These are phyloP conservation scores for Cyclospora cayetanensis DNA, from an alignment of 169 alveolate genomes.

Conservation along the genomic window DNA sequence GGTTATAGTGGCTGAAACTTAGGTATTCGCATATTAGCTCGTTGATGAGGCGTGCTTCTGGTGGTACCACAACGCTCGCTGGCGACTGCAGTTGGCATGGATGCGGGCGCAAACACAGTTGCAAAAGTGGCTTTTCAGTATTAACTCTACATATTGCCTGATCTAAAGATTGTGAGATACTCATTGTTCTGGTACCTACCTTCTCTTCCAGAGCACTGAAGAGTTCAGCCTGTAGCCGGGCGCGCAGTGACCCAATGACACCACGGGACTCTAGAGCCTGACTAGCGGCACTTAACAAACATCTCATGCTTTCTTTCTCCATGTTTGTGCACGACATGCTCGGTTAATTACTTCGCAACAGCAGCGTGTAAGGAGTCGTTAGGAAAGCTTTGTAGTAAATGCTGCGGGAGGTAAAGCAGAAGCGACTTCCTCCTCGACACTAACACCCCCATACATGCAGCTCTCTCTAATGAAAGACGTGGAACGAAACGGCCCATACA, in stretches of 20 bases:
- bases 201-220: not conserved
- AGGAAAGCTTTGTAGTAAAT: too few relatives aligned
- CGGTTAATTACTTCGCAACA: not conserved
- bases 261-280: conserved; percentile 23
- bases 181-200: not conserved
- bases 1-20: conserved; percentile 19
- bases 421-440: too few relatives aligned
- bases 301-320: not conserved
- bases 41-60: not conserved
- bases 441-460: too few relatives aligned
- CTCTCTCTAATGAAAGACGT: too few relatives aligned
- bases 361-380: too few relatives aligned
- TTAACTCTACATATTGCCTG: not conserved
- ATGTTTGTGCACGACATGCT: not conserved
- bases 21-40: conserved; percentile 46
- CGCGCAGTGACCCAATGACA: not conserved
- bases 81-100: not conserved
- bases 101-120: not conserved
- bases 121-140: not conserved
- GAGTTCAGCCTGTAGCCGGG: conserved; percentile 17
- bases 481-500: too few relatives aligned
- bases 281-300: not conserved
- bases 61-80: not conserved
- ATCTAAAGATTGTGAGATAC: not conserved
- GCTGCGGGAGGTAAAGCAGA: too few relatives aligned